Base-by-base conservation (phyloP, 257 asterid genomes). In the Paraleonurus japonicus region DNA sequence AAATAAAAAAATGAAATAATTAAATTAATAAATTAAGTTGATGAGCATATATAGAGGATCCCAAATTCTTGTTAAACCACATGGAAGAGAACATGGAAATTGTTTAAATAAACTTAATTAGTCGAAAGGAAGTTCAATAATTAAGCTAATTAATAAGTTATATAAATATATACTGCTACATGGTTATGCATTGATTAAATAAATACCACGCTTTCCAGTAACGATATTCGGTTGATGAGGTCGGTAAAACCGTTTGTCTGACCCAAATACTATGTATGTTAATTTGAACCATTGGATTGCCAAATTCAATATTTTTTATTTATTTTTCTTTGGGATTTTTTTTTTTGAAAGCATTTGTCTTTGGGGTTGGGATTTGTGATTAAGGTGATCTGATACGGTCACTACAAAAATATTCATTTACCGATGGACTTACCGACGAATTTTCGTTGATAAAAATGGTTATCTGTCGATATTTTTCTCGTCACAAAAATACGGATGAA, bases 41-140 rank as follows among this genome's bases (percentile, higher is more conserved):
- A 63, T 51, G 15, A 27, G 27, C 51, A 33, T 60, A 43, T 43
- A 50, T 50, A 50, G 55, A 69, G 63, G 71, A 72, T 61, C 76
- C 71, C 63, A 23, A 27, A 51, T 54, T 78, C 54, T 73, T 23
- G 82, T 68, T 60, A 53, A 70, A 58, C 81, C 90, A 87, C 90
- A 80, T 87, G 87, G 78, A 68, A 50, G 70, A 82, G 83, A 81
- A 85, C 85, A 74, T 81, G 87, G 78, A 74, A 19, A 17, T 47
- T 28, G 26, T n/a, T 63, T 58, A 70, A 74, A 33, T 7, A 43
- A 63, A 41, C 11, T 53, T 61, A 12, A 35, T 47, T 47, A 47
- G 58, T 33, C 22, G 51, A 45, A 62, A 45, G 43, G 22, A 39
- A 16, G 55, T 73, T 43, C 71, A 68, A 66, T 45, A 67, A 70